These are phyloP conservation scores for Besnoitia besnoiti DNA, from an alignment of 169 alveolate species.

Conservation along the genomic window DNA sequence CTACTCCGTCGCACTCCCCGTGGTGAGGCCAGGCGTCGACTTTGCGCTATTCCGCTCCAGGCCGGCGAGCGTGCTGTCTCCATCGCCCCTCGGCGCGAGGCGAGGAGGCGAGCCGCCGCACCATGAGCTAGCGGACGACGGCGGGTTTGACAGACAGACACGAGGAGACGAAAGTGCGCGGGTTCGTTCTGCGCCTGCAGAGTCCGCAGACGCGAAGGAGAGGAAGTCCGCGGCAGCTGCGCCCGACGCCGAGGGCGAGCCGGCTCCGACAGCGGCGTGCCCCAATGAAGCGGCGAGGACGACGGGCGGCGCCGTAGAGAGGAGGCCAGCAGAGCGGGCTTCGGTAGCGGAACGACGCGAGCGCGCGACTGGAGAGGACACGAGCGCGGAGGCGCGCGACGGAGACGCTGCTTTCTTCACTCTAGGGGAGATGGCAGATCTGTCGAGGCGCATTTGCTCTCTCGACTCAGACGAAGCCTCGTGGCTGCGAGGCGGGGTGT, in stretches of 20 bases:
- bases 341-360: neutral
- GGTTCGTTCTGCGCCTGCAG: too few relatives aligned
- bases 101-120: too few relatives aligned
- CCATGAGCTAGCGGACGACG: too few relatives aligned
- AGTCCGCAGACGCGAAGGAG: too few relatives aligned
- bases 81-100: too few relatives aligned
- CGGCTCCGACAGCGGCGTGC: too few relatives aligned
- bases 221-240: too few relatives aligned
- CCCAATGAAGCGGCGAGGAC: too few relatives aligned
- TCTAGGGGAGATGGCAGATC: neutral
- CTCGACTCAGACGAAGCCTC: neutral
- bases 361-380: neutral
- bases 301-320: too few relatives aligned
- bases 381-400: neutral
- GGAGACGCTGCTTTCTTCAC: neutral
- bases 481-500: slow-evolving; percentile 1
- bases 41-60: neutral
- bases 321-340: neutral
- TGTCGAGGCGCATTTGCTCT: neutral
- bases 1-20: slow-evolving; percentile 33
- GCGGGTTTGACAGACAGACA: too few relatives aligned
- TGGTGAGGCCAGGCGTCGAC: slow-evolving; percentile 34
- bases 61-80: neutral
- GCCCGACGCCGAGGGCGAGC: too few relatives aligned
- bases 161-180: too few relatives aligned